phyloP scores from a whole-genome alignment of 345 rosid genomes.

The Citropsis articulata region DNA sequence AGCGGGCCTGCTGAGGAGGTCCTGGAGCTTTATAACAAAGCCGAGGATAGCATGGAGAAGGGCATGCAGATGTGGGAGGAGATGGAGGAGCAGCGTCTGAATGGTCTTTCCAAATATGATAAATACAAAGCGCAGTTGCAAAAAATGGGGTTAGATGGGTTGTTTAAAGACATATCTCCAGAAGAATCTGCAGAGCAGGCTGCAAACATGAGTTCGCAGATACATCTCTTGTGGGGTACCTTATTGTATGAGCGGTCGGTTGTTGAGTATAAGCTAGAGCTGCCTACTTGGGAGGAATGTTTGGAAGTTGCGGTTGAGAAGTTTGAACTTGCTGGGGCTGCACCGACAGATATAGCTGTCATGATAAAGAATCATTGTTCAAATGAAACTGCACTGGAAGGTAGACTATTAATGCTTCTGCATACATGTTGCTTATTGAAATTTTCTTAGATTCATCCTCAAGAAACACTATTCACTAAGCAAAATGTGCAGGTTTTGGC shows the following conservation, averaged over 20 bases:
- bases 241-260: constrained; percentile 92
- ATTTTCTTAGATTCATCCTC: background rate
- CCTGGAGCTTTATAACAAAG: constrained; percentile 86
- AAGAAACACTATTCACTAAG: constrained; percentile 2
- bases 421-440: background rate
- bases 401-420: constrained; percentile 32
- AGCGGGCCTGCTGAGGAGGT: constrained; percentile 73
- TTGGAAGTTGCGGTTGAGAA: constrained; percentile 96
- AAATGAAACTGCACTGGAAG: constrained; percentile 77
- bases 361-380: constrained; percentile 99
- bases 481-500: constrained; percentile 56
- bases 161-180: constrained; percentile 54
- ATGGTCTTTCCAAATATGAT: constrained; percentile 82
- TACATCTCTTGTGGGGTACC: constrained; percentile 93
- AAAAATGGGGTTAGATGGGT: constrained; percentile 65
- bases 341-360: constrained; percentile 91
- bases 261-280: constrained; percentile 80
- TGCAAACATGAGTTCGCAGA: constrained; percentile 84
- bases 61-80: constrained; percentile 99
- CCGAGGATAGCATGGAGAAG: constrained; percentile 94
- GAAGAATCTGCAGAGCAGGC: constrained; percentile 85
- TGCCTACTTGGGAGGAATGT: constrained; percentile 98
- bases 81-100: constrained; percentile 79
- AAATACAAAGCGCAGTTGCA: constrained; percentile 55
- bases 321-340: constrained; percentile 97